Base-by-base conservation (phyloP, 1,284 basidiomycete genomes). In the Puccinia coronata region DNA sequence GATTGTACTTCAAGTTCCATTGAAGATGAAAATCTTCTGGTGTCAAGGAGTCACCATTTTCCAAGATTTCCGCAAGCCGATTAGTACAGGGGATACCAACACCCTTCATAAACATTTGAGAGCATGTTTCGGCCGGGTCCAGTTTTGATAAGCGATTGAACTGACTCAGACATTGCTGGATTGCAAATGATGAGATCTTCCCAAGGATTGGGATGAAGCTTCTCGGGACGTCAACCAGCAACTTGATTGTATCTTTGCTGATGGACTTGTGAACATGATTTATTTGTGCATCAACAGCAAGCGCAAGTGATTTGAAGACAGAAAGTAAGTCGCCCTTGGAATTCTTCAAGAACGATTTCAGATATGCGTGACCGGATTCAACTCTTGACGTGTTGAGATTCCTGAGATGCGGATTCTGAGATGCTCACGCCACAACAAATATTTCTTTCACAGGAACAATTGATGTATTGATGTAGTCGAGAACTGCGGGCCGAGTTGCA, bases 1-100 rank as follows among this genome's bases (percentile, higher is more conserved):
- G 39, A 18, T 43, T 61, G 65, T 67, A 67, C 34, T 23, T 65
- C 20, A 39, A 25, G 47, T 67, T 8, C 65, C 65, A 67, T 47
- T 67, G 65, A 5, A 9, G 20, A 25, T 43, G 65, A 25, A 67
- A 67, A 47, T 67, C 39, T 11, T 11, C 20, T 8, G 65, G 18
- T 6, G 11, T 16, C 23, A 67, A 47, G 25, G 2, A n/a, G 12
- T 25, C 4, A 25, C 65, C 65, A 1, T 6, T 2, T 47, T 67
- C 65, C 39, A 67, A 47, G 3, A 67, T 67, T n/a, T 67, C 65
- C 3, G 39, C 16, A 4, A 65, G 36, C 28, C 41, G 36, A 20
- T 65, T 31, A 11, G 34, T 36, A 39, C 63, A 65, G 34, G 65
- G 65, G 16, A 67, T 67, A 5, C 65, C 65, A 1, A 43, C 2